Conservation (phyloP, 495 filamentous ascomycete species). For the Daldinia grandis region DNA sequence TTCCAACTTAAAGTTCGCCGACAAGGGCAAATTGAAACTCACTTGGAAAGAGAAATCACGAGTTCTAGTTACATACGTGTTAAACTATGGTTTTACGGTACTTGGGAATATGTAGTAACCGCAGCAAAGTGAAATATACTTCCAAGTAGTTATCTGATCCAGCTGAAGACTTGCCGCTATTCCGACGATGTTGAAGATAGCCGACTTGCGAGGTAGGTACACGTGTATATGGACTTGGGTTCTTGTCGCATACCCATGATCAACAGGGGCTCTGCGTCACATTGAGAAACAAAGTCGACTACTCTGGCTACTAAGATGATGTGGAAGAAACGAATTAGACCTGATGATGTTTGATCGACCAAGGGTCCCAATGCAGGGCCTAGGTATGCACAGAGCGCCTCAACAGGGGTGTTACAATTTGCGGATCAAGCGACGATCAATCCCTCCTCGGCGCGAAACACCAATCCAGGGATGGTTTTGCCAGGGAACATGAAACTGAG, state of each 20-base stretch:
- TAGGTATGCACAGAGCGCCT: neutral
- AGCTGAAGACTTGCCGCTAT: neutral
- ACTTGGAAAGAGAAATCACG: too few species aligned
- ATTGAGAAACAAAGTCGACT: constrained; percentile 11
- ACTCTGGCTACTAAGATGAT: constrained; percentile 16
- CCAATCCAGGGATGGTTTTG: constrained; percentile 33
- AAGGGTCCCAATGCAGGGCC: constrained; percentile 25
- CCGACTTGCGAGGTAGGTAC: too few species aligned
- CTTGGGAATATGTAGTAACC: too few species aligned
- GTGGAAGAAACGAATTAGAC: constrained; percentile 18
- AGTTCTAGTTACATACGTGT: too few species aligned
- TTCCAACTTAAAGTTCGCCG: too few species aligned
- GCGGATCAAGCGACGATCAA: constrained; percentile 35
- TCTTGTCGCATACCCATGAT: constrained; percentile 22
- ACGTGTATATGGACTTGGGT: neutral
- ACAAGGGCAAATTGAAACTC: too few species aligned
- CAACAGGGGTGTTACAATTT: constrained; percentile 5
- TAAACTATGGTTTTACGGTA: too few species aligned
- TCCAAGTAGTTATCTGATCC: neutral
- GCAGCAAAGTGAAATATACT: neutral
- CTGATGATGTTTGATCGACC: constrained; percentile 33
- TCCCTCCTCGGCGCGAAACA: constrained; percentile 25
- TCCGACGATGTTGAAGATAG: neutral
- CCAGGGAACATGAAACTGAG: constrained; percentile 43
- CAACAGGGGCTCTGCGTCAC: constrained; percentile 28